phyloP scores from a whole-genome alignment of 1,139 yeast species.

The Yamadazyma taylorii region DNA sequence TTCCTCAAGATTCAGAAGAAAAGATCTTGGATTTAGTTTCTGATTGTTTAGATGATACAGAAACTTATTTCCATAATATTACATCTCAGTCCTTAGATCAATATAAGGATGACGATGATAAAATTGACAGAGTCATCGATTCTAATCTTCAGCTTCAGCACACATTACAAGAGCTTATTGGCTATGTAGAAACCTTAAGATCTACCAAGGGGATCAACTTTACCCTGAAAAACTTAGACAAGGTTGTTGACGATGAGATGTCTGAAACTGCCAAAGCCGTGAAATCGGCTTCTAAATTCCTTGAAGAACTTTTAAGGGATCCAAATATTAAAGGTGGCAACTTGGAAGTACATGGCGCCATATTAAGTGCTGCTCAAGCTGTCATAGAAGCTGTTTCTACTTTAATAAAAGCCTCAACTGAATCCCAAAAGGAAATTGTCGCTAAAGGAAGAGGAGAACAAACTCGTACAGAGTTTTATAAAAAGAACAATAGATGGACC shows the following conservation, averaged over 20 bases:
- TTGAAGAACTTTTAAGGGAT: conserved; percentile 54
- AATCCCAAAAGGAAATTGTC: conserved; percentile 82
- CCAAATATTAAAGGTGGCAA: conserved; percentile 60
- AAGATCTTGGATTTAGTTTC: conserved; percentile 50
- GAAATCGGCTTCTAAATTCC: conserved; percentile 61
- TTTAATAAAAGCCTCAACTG: conserved; percentile 75
- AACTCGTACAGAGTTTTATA: conserved; percentile 75
- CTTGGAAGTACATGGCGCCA: conserved; percentile 73
- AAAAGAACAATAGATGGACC: conserved; percentile 90
- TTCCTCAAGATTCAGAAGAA: conserved; percentile 56
- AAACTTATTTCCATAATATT: conserved; percentile 61
- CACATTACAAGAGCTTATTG: conserved; percentile 58
- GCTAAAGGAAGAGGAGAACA: conserved; percentile 66
- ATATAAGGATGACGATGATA: conserved; percentile 60
- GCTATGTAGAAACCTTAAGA: conserved; percentile 57
- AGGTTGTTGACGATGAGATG: conserved; percentile 72
- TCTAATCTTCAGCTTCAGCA: conserved; percentile 76
- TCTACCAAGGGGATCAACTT: conserved; percentile 40
- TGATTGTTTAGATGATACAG: conserved; percentile 60
- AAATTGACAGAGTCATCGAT: conserved; percentile 73
- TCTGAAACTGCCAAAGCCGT: conserved; percentile 70
- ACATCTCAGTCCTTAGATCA: conserved; percentile 51
- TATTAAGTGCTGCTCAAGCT: conserved; percentile 76
- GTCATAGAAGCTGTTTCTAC: conserved; percentile 77
- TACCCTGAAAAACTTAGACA: conserved; percentile 60